Evolutionary conservation across 306 rosid species (phyloP).

Genomic region (Castanospermum australe): DNA sequence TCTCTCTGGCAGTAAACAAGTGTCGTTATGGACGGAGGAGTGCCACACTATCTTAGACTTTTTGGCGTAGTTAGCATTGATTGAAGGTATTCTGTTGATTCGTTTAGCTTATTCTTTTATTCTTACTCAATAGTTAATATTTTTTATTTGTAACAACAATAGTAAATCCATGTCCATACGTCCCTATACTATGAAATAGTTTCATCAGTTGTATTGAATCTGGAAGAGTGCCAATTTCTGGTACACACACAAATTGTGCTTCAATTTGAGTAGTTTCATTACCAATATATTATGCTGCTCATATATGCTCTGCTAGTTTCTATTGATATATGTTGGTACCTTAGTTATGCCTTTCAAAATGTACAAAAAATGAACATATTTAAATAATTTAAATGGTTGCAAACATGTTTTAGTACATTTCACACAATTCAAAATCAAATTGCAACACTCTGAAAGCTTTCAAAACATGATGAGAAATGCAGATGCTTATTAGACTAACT

Average conservation of each 20-base stretch:
- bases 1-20: background rate
- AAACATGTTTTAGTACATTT: too few relatives aligned
- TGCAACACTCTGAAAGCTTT: too few relatives aligned
- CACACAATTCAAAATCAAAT: too few relatives aligned
- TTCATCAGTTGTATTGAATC: constrained; percentile 19
- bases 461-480: too few relatives aligned
- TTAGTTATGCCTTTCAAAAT: background rate
- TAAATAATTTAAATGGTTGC: too few relatives aligned
- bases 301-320: background rate
- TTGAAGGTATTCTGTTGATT: constrained; percentile 8
- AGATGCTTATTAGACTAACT: too few relatives aligned
- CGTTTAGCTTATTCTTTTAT: constrained; percentile 31
- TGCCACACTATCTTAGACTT: constrained; percentile 1
- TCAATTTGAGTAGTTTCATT: constrained; percentile 8
- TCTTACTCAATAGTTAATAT: background rate
- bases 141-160: constrained; percentile 1
- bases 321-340: background rate
- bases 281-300: background rate
- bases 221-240: constrained; percentile 16
- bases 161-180: constrained; percentile 13
- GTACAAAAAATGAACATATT: too few relatives aligned
- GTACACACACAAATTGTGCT: background rate
- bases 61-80: background rate
- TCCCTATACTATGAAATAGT: constrained; percentile 15
- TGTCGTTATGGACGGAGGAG: constrained; percentile 10